Evolutionary conservation across 2,329 filamentous ascomycete species (phyloP).

Genomic region (Alternaria angustiovoidea): DNA sequence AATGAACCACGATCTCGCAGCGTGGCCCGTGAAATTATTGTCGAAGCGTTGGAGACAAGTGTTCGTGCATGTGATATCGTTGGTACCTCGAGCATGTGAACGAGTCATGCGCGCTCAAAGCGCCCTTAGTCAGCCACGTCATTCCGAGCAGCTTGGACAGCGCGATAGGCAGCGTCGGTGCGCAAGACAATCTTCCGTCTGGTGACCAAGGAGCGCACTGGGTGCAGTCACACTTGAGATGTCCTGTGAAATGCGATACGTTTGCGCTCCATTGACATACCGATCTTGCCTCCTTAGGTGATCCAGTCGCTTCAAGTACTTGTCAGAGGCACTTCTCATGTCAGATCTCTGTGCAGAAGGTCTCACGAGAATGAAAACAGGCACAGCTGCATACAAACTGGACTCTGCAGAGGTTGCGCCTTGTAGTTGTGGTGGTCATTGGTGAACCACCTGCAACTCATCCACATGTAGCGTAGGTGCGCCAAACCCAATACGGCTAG

Average conservation of each 20-base stretch:
- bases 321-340: neutral
- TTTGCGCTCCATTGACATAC: neutral
- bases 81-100: conserved; percentile 38
- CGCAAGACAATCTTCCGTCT: neutral
- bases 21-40: neutral
- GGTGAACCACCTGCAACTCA: neutral
- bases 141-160: conserved; percentile 5
- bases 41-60: conserved; percentile 6
- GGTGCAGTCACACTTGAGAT: neutral
- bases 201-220: neutral
- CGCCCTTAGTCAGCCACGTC: conserved; percentile 31
- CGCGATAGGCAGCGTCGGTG: neutral
- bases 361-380: neutral
- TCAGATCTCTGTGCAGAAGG: neutral
- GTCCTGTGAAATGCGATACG: neutral
- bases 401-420: neutral
- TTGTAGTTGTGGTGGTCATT: neutral
- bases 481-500: conserved; percentile 5
- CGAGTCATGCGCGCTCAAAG: conserved; percentile 37
- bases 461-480: neutral
- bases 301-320: neutral
- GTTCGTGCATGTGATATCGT: conserved; percentile 27
- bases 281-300: neutral
- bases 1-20: conserved; percentile 1
- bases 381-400: neutral